Percentiles rank a stretch among this genome's conserved stretches.
Conservation (phyloP, 2,329 filamentous ascomycete genomes). For the Canariomyces notabilis region DNA sequence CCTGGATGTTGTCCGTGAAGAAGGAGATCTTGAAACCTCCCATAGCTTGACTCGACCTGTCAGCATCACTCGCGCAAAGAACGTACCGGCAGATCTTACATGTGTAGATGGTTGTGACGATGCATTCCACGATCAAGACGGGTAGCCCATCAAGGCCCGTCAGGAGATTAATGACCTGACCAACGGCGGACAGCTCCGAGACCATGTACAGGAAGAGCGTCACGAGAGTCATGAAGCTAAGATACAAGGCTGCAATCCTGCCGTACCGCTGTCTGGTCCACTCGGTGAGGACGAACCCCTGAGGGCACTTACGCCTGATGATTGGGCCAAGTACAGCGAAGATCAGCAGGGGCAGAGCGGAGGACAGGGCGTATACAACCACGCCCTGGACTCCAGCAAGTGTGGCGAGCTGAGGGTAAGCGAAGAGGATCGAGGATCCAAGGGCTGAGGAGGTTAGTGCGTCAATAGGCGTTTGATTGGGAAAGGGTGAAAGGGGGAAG, state of each 20-base stretch:
- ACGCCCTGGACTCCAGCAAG: conserved; percentile 75
- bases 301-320: conserved; percentile 73
- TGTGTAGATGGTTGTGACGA: conserved; percentile 77
- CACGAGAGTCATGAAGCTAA: conserved; percentile 72
- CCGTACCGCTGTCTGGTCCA: conserved; percentile 81
- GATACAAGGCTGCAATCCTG: conserved; percentile 60
- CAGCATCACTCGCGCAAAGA: too few species aligned
- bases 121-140: conserved; percentile 70
- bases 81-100: conserved; percentile 44
- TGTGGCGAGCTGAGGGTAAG: conserved; percentile 75
- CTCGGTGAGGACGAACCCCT: conserved; percentile 79
- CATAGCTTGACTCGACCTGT: conserved; percentile 46
- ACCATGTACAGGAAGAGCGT: conserved; percentile 87
- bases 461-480: conserved; percentile 11
- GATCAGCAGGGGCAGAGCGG: conserved; percentile 65
- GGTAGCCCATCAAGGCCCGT: conserved; percentile 71
- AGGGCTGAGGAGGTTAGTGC: conserved; percentile 59
- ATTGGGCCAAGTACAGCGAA: conserved; percentile 72
- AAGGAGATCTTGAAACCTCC: conserved; percentile 83
- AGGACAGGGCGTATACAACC: conserved; percentile 69
- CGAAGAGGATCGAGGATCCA: conserved; percentile 77
- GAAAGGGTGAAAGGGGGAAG: conserved; percentile 23
- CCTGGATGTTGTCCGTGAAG: conserved; percentile 77
- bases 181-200: conserved; percentile 73
- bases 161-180: conserved; percentile 69